Evolutionary conservation across 768 basidiomycete genomes (phyloP), one percentile per base, ranked within the genome.

Genomic region (Pisolithus microcarpus): DNA sequence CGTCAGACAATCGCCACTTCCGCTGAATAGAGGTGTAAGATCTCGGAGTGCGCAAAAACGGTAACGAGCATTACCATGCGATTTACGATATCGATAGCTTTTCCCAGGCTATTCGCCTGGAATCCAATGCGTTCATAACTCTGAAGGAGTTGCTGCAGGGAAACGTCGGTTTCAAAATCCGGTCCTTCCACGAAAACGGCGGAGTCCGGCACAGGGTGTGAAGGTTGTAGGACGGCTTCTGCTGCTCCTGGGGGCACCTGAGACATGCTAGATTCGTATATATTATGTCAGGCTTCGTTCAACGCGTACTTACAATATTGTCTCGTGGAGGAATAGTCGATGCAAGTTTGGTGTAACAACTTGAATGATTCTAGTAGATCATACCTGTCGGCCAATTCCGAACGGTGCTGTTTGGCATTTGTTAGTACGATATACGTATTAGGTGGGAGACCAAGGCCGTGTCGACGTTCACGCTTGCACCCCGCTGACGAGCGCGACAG

Each of bases 101-200:
- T 81, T 2, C 88, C 88, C 2, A 99, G 71, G 51, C 89, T 91
- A 48, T 84, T 94, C n/a, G 96, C 96, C 67, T 99, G 96, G 64
- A 98, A 99, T 18, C 96, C 96, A 48, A 97, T 96, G 31, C 84
- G 79, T 62, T 88, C 82, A 70, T 96, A 99, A 60, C 80, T 84
- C 34, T 71, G 65, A 37, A 99, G 69, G 56, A 99, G 78, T 34
- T 78, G 71, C 40, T 84, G 73, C 24, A 99, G 72, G 43, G 81
- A 81, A 19, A 80, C 62, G 1, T 74, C 67, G n/a, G 78, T 65
- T 55, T 89, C 86, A 58, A 98, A 88, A 66, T 94, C 77, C 10
- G 96, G 96, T 0, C 96, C 96, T 63, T 82, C 72, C 18, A 98
- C 90, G 3, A 86, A 71, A 13, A 88, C 67, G 0, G 85, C 80